Conservation (phyloP, 805 yeast species). For the Komagataella populi region DNA sequence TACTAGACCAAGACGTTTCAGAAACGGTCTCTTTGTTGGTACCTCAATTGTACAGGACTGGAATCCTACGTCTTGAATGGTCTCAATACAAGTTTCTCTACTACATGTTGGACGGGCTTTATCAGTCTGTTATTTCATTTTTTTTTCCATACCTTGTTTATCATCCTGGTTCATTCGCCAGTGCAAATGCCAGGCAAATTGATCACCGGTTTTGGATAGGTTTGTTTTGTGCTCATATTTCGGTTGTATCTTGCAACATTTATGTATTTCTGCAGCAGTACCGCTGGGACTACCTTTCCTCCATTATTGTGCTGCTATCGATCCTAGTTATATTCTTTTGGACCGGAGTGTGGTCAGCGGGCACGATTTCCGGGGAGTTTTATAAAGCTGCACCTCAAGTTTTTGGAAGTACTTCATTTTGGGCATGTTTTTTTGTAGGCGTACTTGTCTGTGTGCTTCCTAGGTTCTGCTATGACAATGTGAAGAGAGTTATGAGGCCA, state of each 20-base stretch:
- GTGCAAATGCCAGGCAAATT: constrained; percentile 32
- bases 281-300: constrained; percentile 68
- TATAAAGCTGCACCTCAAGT: constrained; percentile 51
- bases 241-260: constrained; percentile 51
- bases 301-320: constrained; percentile 38
- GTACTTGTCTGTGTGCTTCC: constrained; percentile 45
- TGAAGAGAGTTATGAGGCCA: constrained; percentile 42
- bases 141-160: constrained; percentile 53
- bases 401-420: constrained; percentile 47
- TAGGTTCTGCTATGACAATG: constrained; percentile 36
- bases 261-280: constrained; percentile 56
- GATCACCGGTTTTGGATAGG: constrained; percentile 69
- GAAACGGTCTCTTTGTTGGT: constrained; percentile 50
- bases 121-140: constrained; percentile 57
- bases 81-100: constrained; percentile 41
- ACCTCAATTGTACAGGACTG: constrained; percentile 59
- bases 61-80: constrained; percentile 54
- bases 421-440: constrained; percentile 53
- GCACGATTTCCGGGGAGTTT: constrained; percentile 38
- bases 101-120: constrained; percentile 58
- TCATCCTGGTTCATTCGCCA: constrained; percentile 24
- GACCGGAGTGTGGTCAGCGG: constrained; percentile 69
- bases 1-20: constrained; percentile 64
- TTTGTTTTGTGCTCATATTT: constrained; percentile 40
- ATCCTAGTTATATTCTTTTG: constrained; percentile 50